Evolutionary conservation across 305 asterid species (phyloP).

Genomic region (Fraxinus baroniana): DNA sequence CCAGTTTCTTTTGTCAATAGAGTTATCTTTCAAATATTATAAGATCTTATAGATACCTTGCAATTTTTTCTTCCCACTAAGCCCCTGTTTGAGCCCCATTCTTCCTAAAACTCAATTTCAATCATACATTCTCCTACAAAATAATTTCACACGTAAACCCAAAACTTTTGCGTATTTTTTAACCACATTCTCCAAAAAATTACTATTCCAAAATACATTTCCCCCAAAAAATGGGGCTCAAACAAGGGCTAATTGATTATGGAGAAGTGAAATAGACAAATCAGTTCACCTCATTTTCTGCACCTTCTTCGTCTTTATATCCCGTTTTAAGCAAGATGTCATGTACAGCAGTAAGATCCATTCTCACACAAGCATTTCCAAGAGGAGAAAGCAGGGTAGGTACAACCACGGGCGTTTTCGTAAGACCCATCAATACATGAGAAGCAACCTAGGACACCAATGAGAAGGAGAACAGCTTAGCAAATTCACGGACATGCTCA

Average conservation of each 20-base stretch:
- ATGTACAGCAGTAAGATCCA: slow-evolving; percentile 96
- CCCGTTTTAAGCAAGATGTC: slow-evolving; percentile 96
- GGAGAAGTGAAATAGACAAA: not conserved
- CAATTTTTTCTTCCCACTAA: not conserved
- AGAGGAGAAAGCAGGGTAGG: slow-evolving; percentile 92
- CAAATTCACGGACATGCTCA: not conserved
- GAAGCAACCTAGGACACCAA: slow-evolving; percentile 61
- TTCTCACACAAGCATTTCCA: slow-evolving; percentile 89
- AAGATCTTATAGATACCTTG: not conserved
- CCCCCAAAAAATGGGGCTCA: too few species aligned
- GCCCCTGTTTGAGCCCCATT: too few species aligned
- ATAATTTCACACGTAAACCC: too few species aligned
- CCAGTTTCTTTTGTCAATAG: not conserved
- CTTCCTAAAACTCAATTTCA: too few species aligned
- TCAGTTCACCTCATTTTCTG: slow-evolving; percentile 84
- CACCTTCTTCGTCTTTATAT: slow-evolving; percentile 94
- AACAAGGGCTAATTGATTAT: not conserved
- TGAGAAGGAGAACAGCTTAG: not conserved
- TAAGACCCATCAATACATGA: slow-evolving; percentile 74
- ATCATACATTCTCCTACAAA: too few species aligned
- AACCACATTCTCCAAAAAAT: too few species aligned
- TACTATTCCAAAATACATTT: too few species aligned
- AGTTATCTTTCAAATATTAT: not conserved
- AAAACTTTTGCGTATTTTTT: too few species aligned
- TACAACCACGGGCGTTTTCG: slow-evolving; percentile 61